Percentiles rank a stretch among this genome's conserved stretches.
These are phyloP conservation scores for Mycosphaerella sp. DNA, from an alignment of 2,329 filamentous ascomycete genomes.

Conservation along the genomic window DNA sequence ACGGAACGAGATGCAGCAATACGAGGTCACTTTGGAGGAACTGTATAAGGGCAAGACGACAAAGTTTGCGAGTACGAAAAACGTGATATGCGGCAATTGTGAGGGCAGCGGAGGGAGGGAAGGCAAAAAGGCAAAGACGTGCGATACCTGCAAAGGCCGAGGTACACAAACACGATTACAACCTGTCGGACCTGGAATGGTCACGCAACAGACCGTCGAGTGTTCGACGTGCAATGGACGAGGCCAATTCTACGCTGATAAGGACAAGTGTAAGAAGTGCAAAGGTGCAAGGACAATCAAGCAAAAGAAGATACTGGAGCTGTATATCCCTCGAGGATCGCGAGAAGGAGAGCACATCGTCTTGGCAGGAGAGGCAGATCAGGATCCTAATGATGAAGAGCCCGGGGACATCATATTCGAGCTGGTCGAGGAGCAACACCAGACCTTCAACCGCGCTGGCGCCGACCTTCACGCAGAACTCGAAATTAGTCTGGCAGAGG, in stretches of 20 bases:
- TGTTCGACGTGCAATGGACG: constrained; percentile 80
- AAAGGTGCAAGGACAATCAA: constrained; percentile 83
- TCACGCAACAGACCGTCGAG: constrained; percentile 70
- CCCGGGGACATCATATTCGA: constrained; percentile 93
- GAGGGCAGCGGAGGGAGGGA: constrained; percentile 79
- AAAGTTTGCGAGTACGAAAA: constrained; percentile 92
- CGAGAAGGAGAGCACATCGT: constrained; percentile 80
- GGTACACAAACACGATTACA: constrained; percentile 70
- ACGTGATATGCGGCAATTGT: constrained; percentile 79
- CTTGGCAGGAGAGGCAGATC: constrained; percentile 88
- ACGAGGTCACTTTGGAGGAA: constrained; percentile 87
- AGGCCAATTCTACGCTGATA: constrained; percentile 86
- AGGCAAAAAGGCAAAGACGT: constrained; percentile 78
- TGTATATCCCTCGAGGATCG: constrained; percentile 85
- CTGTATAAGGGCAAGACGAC: constrained; percentile 98
- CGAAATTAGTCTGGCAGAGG: constrained; percentile 73
- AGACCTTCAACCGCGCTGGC: constrained; percentile 74
- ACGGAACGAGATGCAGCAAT: constrained; percentile 79
- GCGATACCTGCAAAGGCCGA: constrained; percentile 75
- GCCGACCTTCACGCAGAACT: constrained; percentile 78
- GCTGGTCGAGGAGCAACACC: constrained; percentile 73
- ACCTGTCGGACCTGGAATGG: constrained; percentile 78
- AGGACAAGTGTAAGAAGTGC: constrained; percentile 98
- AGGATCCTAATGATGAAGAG: constrained; percentile 78
- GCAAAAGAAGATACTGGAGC: constrained; percentile 89